Evolutionary conservation across 106 monocot genomes (phyloP), one percentile per base, ranked within the genome.

Genomic region (Allium cepa): DNA sequence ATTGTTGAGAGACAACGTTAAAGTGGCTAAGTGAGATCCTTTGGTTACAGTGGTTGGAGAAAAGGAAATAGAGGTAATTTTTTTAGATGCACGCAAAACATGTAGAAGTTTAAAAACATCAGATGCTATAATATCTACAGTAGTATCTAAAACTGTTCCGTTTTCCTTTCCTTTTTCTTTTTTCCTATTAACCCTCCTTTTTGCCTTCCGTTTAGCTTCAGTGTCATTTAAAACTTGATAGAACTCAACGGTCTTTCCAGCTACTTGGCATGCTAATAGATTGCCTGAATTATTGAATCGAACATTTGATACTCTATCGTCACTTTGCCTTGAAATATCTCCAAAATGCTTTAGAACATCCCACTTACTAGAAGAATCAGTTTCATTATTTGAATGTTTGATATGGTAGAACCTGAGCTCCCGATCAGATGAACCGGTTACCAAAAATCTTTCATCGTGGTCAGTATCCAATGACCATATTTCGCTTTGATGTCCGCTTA

Each of bases 381-480:
- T 58, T 7, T 56, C 77, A 17, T 79, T 74, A 9, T 18, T n/a
- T 28, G 73, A 76, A 26, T 81, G 50, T n/a, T 59, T 77, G 53
- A 99, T 76, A 11, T 74, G 67, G 73, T 87, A 99, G 50, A 93
- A 82, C 10, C 85, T 80, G 53, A 99, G 81, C 64, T 93, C 93
- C 5, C 56, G 68, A 58, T 99, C 99, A 0, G 87, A 71, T 6
- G 99, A 99, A 9, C 99, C 97, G 2, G 85, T 81, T 3, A 93
- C 99, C 47, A 99, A 62, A 70, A 79, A 87, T 74, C 70, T 86
- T 69, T 90, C 99, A 13, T 82, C 78, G 4, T 77, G 85, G 53
- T 92, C 89, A 47, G 78, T 81, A 73, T 99, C 92, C 57, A 99
- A 72, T 2, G 99, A 93, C 93, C 99, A 99, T 7, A 99, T 78